Evolutionary conservation across 345 rosid genomes (phyloP).

Genomic region (Physaria fendleri): DNA sequence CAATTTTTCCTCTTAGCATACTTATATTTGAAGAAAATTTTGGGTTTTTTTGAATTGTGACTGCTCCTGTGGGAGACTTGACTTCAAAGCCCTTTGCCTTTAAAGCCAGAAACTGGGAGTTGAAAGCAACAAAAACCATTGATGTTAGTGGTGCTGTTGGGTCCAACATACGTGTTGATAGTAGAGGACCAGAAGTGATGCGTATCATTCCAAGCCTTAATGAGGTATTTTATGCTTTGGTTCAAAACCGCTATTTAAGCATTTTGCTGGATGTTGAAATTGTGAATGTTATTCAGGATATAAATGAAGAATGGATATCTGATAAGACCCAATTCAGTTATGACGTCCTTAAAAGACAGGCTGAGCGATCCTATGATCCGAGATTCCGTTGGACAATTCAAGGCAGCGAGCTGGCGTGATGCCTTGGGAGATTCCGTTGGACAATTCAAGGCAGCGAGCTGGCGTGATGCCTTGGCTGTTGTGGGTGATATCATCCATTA

Average conservation of each 20-base stretch:
- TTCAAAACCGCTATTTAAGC: not conserved
- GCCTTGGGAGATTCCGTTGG: conserved; percentile 90
- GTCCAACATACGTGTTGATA: conserved; percentile 91
- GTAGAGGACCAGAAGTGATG: conserved; percentile 98
- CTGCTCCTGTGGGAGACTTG: conserved; percentile 97
- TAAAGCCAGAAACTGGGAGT: conserved; percentile 98
- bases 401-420: conserved; percentile 89
- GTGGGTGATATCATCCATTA: conserved; percentile 78
- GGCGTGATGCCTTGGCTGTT: conserved; percentile 93
- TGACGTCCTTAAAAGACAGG: conserved; percentile 98
- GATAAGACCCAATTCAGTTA: conserved; percentile 93
- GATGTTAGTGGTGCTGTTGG: conserved; percentile 98
- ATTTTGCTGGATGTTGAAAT: conserved; percentile 2
- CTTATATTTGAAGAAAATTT: too few species aligned
- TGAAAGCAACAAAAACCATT: conserved; percentile 93
- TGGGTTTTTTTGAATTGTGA: too few species aligned
- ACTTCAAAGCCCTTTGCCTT: conserved; percentile 98
- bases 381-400: conserved; percentile 81
- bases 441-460: conserved; percentile 71
- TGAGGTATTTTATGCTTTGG: conserved; percentile 48
- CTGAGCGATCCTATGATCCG: conserved; percentile 98
- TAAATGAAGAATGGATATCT: conserved; percentile 99
- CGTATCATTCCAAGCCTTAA: conserved; percentile 84
- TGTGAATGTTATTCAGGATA: conserved; percentile 56
- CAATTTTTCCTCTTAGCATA: too few species aligned